Evolutionary conservation across 83 land plant genomes (phyloP).

Genomic region (Isoetes engelmannii): DNA sequence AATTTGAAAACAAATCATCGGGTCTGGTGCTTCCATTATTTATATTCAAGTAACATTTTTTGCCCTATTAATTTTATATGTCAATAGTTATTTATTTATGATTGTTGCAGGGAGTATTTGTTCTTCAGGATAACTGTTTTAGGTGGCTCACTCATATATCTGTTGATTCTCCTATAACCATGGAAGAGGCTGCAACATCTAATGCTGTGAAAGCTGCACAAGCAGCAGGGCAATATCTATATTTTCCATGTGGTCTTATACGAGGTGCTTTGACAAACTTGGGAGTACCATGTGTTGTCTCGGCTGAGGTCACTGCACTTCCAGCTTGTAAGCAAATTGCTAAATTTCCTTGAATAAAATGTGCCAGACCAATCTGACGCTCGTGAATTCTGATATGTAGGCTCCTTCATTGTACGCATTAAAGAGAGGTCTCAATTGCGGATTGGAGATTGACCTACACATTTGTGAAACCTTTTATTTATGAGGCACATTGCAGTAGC

Average conservation of each 20-base stretch:
- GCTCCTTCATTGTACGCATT: too few relatives aligned
- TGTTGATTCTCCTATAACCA: conserved; percentile 36
- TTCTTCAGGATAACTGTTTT: conserved; percentile 81
- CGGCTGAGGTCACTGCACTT: conserved; percentile 78
- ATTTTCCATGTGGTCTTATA: conserved; percentile 94
- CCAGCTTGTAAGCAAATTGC: conserved; percentile 61
- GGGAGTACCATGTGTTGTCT: conserved; percentile 91
- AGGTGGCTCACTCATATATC: conserved; percentile 86
- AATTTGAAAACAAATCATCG: conserved; percentile 92
- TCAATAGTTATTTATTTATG: conserved; percentile 10
- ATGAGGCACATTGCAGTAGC: too few relatives aligned
- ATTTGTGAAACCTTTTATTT: too few relatives aligned
- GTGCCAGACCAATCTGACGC: too few relatives aligned
- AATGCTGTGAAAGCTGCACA: conserved; percentile 48
- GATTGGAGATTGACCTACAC: too few relatives aligned
- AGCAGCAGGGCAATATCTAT: conserved; percentile 79
- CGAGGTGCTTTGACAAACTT: conserved; percentile 91
- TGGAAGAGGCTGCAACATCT: conserved; percentile 13
- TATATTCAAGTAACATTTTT: neutral
- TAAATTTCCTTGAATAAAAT: too few relatives aligned
- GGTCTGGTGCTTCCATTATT: conserved; percentile 32
- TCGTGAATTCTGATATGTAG: too few relatives aligned
- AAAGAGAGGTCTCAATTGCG: too few relatives aligned
- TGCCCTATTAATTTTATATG: neutral
- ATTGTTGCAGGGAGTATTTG: conserved; percentile 75